Evolutionary conservation across 1,284 basidiomycete genomes (phyloP), one percentile per base, ranked within the genome.

Genomic region (Ceratobasidium papillatum): DNA sequence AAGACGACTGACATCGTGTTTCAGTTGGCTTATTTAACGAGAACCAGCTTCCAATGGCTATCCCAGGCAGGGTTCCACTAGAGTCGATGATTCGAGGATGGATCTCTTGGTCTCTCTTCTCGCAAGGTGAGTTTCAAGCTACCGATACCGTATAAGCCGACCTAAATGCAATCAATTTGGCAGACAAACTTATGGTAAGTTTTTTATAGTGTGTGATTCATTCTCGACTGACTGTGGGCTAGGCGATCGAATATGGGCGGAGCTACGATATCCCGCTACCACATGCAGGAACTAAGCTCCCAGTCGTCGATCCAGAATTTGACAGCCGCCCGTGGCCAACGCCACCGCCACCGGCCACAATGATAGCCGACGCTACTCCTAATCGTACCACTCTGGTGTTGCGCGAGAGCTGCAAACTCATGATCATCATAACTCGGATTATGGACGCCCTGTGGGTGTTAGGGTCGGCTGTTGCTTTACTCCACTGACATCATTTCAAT

Each of bases 191-290:
- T n/a, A 49, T 65, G 63, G 63, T 52, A 34, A 25, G 43, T 17
- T 30, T n/a, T 27, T 32, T 32, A 5, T 19, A 9, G 19, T 25
- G 14, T 34, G 36, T 38, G 22, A 22, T 2, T 22, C 11, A 19
- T 17, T 30, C 32, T 38, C 34, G 25, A 51, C 14, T 52, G 11
- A 38, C n/a, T 38, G 7, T 11, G 25, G 14, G 27, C 45, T 38
- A 73, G 71, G 43, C 58, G 11, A 45, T 73, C 22, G 71, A 62
- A 11, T 62, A 62, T 49, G 87, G 87, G 3, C 83, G 88, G n/a
- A 87, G 89, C 64, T 87, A 86, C 77, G 86, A 85, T 71, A 83
- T 88, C 43, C 79, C 83, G 1, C 78, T 82, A 19, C 85, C 77
- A 47, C 74, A 63, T 27, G 19, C 56, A 27, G 59, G 64, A 12